A percentile compares a stretch with the other conserved stretches of the same genome.
phyloP scores from a whole-genome alignment of 495 filamentous ascomycete species.

The Xylaria longipes region DNA sequence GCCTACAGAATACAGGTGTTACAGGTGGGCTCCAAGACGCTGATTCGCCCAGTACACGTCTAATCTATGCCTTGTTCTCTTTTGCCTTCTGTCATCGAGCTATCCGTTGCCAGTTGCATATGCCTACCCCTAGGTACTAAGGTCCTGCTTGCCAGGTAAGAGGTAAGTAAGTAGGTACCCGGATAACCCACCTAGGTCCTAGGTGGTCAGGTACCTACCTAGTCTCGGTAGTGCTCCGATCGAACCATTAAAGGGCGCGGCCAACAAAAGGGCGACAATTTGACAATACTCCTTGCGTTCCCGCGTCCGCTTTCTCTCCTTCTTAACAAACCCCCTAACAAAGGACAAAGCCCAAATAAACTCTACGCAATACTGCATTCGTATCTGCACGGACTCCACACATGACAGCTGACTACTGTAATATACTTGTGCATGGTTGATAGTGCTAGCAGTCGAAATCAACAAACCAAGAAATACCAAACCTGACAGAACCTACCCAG shows the following conservation, averaged over 20 bases:
- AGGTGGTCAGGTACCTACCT: neutral
- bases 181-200: too few species aligned
- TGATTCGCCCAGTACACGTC: neutral
- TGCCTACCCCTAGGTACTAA: neutral
- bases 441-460: neutral
- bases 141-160: neutral
- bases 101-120: neutral
- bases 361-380: conserved; percentile 3
- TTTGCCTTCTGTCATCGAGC: neutral
- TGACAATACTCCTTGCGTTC: neutral
- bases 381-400: conserved; percentile 21
- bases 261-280: conserved; percentile 7
- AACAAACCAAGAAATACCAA: neutral
- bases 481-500: conserved; percentile 5
- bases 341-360: neutral
- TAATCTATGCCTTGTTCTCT: conserved; percentile 10
- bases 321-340: neutral
- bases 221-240: neutral
- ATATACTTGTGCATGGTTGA: neutral
- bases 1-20: too few species aligned
- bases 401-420: neutral
- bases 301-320: neutral
- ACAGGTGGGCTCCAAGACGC: neutral
- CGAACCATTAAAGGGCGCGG: conserved; percentile 2
- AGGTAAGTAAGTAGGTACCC: neutral